Evolutionary conservation across 192 early-diverging fungal genomes (phyloP).

Genomic region (Coemansia sp.): DNA sequence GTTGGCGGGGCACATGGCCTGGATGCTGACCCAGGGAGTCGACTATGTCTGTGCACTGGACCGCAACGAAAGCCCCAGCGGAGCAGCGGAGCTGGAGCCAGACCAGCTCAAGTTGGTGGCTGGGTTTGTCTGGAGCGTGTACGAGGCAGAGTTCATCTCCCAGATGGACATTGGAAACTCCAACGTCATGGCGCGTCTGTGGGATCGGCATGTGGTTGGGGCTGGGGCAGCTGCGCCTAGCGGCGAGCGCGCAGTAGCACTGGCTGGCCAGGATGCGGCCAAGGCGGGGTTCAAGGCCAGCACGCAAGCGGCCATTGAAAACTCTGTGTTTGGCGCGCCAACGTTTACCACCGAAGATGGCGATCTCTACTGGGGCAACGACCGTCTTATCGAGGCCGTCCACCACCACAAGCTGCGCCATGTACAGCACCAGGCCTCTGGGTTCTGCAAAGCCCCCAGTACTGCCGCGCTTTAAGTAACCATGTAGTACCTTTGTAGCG

Average conservation of each 20-base stretch:
- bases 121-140: conserved; percentile 40
- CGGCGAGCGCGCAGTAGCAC: conserved; percentile 15
- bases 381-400: conserved; percentile 45
- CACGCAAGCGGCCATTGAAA: conserved; percentile 43
- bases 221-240: conserved; percentile 3
- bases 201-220: conserved; percentile 20
- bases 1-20: conserved; percentile 26
- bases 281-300: conserved; percentile 29
- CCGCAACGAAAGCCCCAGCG: background rate
- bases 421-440: conserved; percentile 13
- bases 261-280: conserved; percentile 11
- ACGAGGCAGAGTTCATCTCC: conserved; percentile 28
- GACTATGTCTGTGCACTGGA: conserved; percentile 12
- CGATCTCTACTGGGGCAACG: conserved; percentile 55
- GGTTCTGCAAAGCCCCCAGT: conserved; percentile 14
- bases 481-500: too few species aligned
- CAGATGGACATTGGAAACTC: conserved; percentile 24
- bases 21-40: conserved; percentile 31
- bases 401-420: conserved; percentile 19
- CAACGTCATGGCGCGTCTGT: conserved; percentile 21
- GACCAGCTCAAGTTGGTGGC: conserved; percentile 13
- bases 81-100: background rate
- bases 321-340: conserved; percentile 51
- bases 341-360: conserved; percentile 50
- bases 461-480: too few species aligned